Conservation (phyloP, 441 rosid species). For the Populus tomentosa region DNA sequence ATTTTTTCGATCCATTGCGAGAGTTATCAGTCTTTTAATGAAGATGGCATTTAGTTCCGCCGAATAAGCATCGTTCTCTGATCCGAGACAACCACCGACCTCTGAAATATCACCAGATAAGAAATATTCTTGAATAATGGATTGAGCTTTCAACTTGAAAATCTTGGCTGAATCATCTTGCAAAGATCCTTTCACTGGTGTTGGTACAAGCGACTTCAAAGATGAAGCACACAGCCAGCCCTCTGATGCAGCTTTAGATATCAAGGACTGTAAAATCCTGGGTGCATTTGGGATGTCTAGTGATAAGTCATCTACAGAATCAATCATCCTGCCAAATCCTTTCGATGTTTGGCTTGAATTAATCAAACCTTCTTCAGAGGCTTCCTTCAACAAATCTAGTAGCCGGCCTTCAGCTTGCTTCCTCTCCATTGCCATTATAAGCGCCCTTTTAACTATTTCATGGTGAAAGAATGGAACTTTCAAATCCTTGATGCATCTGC, state of each 20-base stretch:
- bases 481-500: conserved; percentile 69
- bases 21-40: conserved; percentile 63
- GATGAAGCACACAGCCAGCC: conserved; percentile 86
- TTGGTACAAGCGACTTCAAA: conserved; percentile 45
- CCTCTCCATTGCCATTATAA: conserved; percentile 76
- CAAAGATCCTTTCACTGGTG: conserved; percentile 30
- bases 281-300: conserved; percentile 77
- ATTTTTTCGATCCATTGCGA: conserved; percentile 83
- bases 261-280: conserved; percentile 49
- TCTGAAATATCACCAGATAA: conserved; percentile 64
- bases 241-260: conserved; percentile 76
- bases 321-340: conserved; percentile 70
- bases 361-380: conserved; percentile 65
- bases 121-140: conserved; percentile 70
- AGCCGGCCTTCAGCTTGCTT: conserved; percentile 48
- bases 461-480: conserved; percentile 83
- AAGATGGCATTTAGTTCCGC: conserved; percentile 64
- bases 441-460: conserved; percentile 70
- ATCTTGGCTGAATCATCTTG: conserved; percentile 38
- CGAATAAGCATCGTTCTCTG: conserved; percentile 38
- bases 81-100: conserved; percentile 56
- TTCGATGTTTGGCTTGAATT: conserved; percentile 73
- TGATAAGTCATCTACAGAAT: conserved; percentile 64
- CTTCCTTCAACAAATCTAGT: conserved; percentile 59
- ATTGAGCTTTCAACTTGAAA: conserved; percentile 61